phyloP scores from a whole-genome alignment of 225 moss, liverwort and hornwort species.

The Lunularia cruciata region DNA sequence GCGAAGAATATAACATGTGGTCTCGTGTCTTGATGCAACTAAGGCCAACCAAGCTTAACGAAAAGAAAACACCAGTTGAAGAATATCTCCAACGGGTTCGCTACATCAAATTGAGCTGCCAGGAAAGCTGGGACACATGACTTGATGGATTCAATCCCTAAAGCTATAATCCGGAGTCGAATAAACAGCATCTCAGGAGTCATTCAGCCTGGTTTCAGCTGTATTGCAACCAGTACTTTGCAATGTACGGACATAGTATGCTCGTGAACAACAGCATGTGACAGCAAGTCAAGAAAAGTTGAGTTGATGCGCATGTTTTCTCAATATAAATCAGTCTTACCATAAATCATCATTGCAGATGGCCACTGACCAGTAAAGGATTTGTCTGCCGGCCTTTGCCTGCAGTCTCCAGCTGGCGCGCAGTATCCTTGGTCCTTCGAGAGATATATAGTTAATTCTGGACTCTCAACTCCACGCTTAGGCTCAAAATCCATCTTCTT shows the following conservation, averaged over 20 bases:
- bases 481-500: background rate
- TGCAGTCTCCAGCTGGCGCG: constrained; percentile 48
- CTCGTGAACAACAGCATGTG: too few species aligned
- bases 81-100: constrained; percentile 9
- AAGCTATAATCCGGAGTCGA: constrained; percentile 16
- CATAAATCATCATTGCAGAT: constrained; percentile 49
- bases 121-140: too few species aligned
- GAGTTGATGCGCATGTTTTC: too few species aligned
- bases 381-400: constrained; percentile 44
- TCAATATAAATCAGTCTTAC: constrained; percentile 34
- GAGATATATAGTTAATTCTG: constrained; percentile 19
- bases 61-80: constrained; percentile 29
- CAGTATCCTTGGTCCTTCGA: constrained; percentile 25
- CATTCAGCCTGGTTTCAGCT: too few species aligned
- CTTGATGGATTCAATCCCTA: constrained; percentile 23
- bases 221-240: too few species aligned
- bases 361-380: constrained; percentile 55
- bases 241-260: too few species aligned
- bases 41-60: constrained; percentile 10
- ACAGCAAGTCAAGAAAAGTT: too few species aligned
- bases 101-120: constrained; percentile 17
- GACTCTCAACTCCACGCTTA: background rate
- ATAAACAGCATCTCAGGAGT: constrained; percentile 13
- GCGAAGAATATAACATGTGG: too few species aligned
- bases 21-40: too few species aligned